Percentiles rank a stretch among this genome's conserved stretches.
Conservation (phyloP, 2,329 filamentous ascomycete genomes). For the Aspergillus sp. region DNA sequence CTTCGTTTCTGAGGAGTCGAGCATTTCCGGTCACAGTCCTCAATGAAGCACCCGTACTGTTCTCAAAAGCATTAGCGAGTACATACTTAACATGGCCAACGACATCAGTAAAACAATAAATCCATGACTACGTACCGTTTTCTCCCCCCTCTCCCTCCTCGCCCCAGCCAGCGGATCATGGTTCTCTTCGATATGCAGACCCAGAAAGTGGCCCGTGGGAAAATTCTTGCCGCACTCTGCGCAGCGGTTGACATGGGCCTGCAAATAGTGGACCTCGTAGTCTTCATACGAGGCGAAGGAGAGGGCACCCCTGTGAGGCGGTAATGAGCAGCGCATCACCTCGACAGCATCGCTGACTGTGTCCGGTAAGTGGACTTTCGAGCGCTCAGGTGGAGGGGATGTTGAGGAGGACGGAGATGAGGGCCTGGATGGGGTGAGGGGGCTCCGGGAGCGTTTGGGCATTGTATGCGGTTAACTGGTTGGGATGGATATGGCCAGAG, state of each 20-base stretch:
- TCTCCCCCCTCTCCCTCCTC: slow-evolving; percentile 69
- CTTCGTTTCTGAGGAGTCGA: slow-evolving; percentile 73
- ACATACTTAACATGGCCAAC: no score
- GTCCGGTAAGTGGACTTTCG: slow-evolving; percentile 55
- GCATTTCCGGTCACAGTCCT: slow-evolving; percentile 78
- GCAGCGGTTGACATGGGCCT: slow-evolving; percentile 75
- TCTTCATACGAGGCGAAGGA: slow-evolving; percentile 66
- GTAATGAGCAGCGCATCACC: slow-evolving; percentile 70
- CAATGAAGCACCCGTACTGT: slow-evolving; percentile 80
- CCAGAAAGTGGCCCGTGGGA: slow-evolving; percentile 69
- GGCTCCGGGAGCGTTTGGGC: slow-evolving; percentile 52
- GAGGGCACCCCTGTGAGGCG: slow-evolving; percentile 63
- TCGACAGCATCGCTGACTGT: slow-evolving; percentile 20
- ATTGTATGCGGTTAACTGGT: slow-evolving; percentile 33
- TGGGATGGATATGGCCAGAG: background rate
- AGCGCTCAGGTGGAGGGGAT: slow-evolving; percentile 14
- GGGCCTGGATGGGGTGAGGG: slow-evolving; percentile 36
- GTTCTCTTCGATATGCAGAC: slow-evolving; percentile 79
- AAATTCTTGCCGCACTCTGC: slow-evolving; percentile 79
- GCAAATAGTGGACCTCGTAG: slow-evolving; percentile 79
- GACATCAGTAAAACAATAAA: no score
- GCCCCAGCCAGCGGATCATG: slow-evolving; percentile 73
- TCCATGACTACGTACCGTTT: no score
- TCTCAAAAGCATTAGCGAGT: no score
- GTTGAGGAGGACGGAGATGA: slow-evolving; percentile 19